phyloP scores from a whole-genome alignment of 2,329 filamentous ascomycete species.

The Aureobasidium leucospermi region DNA sequence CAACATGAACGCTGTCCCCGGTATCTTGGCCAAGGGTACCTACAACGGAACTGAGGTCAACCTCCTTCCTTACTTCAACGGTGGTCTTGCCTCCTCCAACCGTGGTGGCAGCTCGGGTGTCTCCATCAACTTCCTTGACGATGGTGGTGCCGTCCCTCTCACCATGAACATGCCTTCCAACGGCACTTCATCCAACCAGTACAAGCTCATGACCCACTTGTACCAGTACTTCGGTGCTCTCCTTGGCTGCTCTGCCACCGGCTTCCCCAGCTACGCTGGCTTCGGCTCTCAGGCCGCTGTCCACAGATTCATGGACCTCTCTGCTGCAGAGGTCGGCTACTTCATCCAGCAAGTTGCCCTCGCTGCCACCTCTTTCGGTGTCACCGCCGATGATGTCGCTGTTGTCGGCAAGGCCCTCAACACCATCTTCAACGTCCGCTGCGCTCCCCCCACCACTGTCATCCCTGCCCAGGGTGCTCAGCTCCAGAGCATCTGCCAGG shows the following conservation, averaged over 20 bases:
- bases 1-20: constrained; percentile 48
- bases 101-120: constrained; percentile 38
- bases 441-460: constrained; percentile 40
- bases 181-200: constrained; percentile 46
- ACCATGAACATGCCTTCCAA: constrained; percentile 50
- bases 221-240: constrained; percentile 56
- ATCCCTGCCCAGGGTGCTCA: constrained; percentile 40
- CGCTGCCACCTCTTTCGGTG: constrained; percentile 52
- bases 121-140: constrained; percentile 55
- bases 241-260: constrained; percentile 47
- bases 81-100: constrained; percentile 48
- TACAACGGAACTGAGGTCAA: constrained; percentile 48
- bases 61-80: constrained; percentile 54
- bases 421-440: constrained; percentile 46
- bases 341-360: constrained; percentile 54
- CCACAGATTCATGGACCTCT: constrained; percentile 52
- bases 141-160: constrained; percentile 49
- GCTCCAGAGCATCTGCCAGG: constrained; percentile 51
- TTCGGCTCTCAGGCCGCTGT: constrained; percentile 44
- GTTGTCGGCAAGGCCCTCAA: constrained; percentile 44
- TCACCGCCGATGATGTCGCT: constrained; percentile 45
- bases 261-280: constrained; percentile 45
- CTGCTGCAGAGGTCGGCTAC: constrained; percentile 46
- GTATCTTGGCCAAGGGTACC: constrained; percentile 48
- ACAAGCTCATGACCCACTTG: constrained; percentile 51